These are phyloP conservation scores for Aspergillus niger DNA, from an alignment of 2,329 filamentous ascomycete species.

Conservation along the genomic window DNA sequence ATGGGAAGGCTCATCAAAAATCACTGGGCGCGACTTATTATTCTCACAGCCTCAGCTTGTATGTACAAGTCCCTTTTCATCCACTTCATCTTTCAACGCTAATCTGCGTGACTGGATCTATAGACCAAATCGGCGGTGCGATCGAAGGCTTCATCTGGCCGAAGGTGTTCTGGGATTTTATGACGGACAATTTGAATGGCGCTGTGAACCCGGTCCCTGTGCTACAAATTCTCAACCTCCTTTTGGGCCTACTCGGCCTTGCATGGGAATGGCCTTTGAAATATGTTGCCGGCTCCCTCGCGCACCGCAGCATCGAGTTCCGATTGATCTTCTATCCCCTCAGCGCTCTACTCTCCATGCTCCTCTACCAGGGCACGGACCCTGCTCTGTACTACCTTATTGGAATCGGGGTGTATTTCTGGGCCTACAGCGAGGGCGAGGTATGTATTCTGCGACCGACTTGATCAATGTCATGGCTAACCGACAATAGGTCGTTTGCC, in stretches of 20 bases:
- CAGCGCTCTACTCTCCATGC: conserved; percentile 68
- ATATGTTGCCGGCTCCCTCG: conserved; percentile 70
- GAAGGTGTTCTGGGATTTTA: conserved; percentile 97
- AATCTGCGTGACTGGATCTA: conserved; percentile 14
- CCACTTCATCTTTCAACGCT: conserved; percentile 7
- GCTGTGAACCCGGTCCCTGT: conserved; percentile 86
- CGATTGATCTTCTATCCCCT: conserved; percentile 82
- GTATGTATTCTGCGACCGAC: conserved; percentile 54
- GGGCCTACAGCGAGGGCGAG: conserved; percentile 97
- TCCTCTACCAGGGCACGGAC: conserved; percentile 93
- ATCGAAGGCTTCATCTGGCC: conserved; percentile 96
- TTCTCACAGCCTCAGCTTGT: conserved; percentile 81
- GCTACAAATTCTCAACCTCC: conserved; percentile 84
- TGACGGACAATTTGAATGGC: conserved; percentile 84
- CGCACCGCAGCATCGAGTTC: conserved; percentile 87
- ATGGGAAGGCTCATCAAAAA: conserved; percentile 99
- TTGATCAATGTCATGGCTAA: background rate
- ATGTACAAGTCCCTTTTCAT: conserved; percentile 38
- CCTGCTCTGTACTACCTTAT: conserved; percentile 88
- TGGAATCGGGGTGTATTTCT: conserved; percentile 86
- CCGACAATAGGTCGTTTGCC: conserved; percentile 61
- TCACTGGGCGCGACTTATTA: conserved; percentile 94
- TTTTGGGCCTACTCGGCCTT: conserved; percentile 76
- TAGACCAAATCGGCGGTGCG: conserved; percentile 83
- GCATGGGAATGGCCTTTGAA: conserved; percentile 89